phyloP scores from a whole-genome alignment of 2,329 filamentous ascomycete genomes.

The Apiospora phragmitis region DNA sequence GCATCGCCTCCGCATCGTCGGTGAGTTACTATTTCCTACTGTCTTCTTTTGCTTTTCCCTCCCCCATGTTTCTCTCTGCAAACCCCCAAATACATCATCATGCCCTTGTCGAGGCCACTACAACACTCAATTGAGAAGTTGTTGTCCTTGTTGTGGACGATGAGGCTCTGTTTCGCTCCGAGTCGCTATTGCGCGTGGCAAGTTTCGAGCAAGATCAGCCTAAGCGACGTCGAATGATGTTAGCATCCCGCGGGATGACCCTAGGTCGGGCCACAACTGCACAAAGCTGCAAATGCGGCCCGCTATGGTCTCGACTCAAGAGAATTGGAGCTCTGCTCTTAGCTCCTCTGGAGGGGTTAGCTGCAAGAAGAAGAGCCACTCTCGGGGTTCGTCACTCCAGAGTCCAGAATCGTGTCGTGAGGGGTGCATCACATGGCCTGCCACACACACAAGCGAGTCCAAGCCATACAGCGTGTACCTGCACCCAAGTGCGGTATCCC shows the following conservation, averaged over 20 bases:
- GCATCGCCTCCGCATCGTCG: conserved; percentile 51
- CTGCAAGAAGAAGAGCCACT: conserved; percentile 9
- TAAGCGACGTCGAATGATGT: conserved; percentile 11
- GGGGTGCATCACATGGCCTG: conserved; percentile 9
- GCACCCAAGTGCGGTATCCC: neutral
- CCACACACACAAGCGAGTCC: neutral
- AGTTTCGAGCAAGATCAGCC: conserved; percentile 10
- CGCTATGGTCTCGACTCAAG: conserved; percentile 14
- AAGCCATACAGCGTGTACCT: neutral
- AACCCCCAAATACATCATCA: neutral
- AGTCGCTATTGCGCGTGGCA: conserved; percentile 10
- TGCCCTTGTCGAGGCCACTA: neutral
- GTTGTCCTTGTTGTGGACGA: neutral
- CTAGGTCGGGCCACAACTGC: conserved; percentile 12
- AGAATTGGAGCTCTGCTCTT: conserved; percentile 11
- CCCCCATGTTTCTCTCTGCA: conserved; percentile 5
- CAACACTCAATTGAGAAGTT: neutral
- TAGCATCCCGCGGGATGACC: conserved; percentile 14
- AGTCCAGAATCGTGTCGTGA: neutral
- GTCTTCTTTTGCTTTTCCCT: conserved; percentile 10
- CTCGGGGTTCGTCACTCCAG: conserved; percentile 2
- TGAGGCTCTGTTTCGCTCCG: conserved; percentile 12
- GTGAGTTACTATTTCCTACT: conserved; percentile 39
- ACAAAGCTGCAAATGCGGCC: conserved; percentile 16
- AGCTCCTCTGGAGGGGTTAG: conserved; percentile 10